Evolutionary conservation across 768 basidiomycete species (phyloP).

Genomic region (Collybiopsis confluens): DNA sequence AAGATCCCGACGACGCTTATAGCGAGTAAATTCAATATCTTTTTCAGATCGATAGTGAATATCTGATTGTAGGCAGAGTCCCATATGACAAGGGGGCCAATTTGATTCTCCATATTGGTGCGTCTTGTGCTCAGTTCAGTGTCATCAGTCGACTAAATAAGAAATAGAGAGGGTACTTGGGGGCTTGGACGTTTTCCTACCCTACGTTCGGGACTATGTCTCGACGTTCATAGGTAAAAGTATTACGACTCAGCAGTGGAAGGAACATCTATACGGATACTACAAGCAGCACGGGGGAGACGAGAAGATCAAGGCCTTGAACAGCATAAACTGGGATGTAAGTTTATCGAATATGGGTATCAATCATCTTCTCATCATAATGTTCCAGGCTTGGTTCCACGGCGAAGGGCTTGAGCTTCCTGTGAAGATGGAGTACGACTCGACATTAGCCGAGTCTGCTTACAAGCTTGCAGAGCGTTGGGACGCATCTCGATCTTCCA

Average conservation of each 20-base stretch:
- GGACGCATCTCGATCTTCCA: constrained; percentile 55
- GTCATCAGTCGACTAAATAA: not conserved
- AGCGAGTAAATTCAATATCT: constrained; percentile 21
- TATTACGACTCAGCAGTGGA: constrained; percentile 84
- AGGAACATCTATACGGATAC: constrained; percentile 69
- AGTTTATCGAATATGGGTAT: constrained; percentile 17
- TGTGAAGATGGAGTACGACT: constrained; percentile 71
- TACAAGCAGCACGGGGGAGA: constrained; percentile 54
- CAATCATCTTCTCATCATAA: not conserved
- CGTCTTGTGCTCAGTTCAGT: constrained; percentile 13
- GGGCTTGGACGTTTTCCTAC: constrained; percentile 80
- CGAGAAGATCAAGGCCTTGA: constrained; percentile 61
- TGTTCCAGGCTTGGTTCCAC: constrained; percentile 67
- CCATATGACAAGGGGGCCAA: constrained; percentile 92
- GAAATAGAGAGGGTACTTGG: constrained; percentile 63
- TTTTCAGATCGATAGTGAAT: constrained; percentile 35
- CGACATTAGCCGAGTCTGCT: constrained; percentile 62
- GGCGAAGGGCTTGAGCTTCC: constrained; percentile 76
- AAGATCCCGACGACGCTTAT: constrained; percentile 79
- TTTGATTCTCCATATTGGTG: constrained; percentile 80
- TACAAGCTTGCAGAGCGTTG: constrained; percentile 71
- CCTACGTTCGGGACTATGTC: constrained; percentile 82
- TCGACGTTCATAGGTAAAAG: constrained; percentile 77
- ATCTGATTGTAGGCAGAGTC: constrained; percentile 32
- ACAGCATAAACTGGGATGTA: constrained; percentile 77